A percentile compares a stretch with the other conserved stretches of the same genome.
phyloP scores from a whole-genome alignment of 2,329 filamentous ascomycete genomes.

The Leptosphaerulina australis region DNA sequence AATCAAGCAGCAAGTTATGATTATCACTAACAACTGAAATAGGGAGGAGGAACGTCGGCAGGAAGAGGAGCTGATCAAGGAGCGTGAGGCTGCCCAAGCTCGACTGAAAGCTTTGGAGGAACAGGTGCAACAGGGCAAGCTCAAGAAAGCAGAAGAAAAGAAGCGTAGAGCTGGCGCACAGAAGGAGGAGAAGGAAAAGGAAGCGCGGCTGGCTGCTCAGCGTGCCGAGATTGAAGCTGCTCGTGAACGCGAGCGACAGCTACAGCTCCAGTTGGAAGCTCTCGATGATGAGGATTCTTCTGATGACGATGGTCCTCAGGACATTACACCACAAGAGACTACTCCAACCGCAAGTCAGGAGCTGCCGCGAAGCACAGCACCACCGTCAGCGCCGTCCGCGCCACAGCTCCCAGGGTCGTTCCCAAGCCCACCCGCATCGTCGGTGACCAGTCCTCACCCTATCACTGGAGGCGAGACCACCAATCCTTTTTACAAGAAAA shows the following conservation, averaged over 20 bases:
- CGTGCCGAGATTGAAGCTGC: slow-evolving; percentile 92
- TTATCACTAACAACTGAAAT: slow-evolving; percentile 32
- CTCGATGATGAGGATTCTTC: slow-evolving; percentile 69
- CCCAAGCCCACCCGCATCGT: slow-evolving; percentile 56
- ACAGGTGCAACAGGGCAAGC: slow-evolving; percentile 88
- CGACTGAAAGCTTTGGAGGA: slow-evolving; percentile 90
- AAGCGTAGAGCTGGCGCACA: slow-evolving; percentile 86
- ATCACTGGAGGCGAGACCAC: slow-evolving; percentile 77
- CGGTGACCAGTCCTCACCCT: slow-evolving; percentile 54
- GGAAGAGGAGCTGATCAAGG: slow-evolving; percentile 79
- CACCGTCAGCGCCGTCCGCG: slow-evolving; percentile 56
- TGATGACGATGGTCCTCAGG: slow-evolving; percentile 77
- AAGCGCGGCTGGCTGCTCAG: slow-evolving; percentile 80
- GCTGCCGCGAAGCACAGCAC: slow-evolving; percentile 51
- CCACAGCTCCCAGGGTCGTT: slow-evolving; percentile 53
- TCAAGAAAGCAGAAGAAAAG: slow-evolving; percentile 97
- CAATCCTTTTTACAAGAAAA: slow-evolving; percentile 93
- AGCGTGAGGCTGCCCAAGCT: slow-evolving; percentile 80
- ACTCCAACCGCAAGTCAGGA: slow-evolving; percentile 65
- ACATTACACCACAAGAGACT: slow-evolving; percentile 68
- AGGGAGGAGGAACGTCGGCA: slow-evolving; percentile 76
- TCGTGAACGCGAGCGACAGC: slow-evolving; percentile 84
- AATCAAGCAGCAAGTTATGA: not conserved
- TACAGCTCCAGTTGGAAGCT: slow-evolving; percentile 85
- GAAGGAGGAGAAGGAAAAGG: slow-evolving; percentile 86